Base-by-base conservation (phyloP, 1,284 basidiomycete genomes). In the Coniferiporia weirii region DNA sequence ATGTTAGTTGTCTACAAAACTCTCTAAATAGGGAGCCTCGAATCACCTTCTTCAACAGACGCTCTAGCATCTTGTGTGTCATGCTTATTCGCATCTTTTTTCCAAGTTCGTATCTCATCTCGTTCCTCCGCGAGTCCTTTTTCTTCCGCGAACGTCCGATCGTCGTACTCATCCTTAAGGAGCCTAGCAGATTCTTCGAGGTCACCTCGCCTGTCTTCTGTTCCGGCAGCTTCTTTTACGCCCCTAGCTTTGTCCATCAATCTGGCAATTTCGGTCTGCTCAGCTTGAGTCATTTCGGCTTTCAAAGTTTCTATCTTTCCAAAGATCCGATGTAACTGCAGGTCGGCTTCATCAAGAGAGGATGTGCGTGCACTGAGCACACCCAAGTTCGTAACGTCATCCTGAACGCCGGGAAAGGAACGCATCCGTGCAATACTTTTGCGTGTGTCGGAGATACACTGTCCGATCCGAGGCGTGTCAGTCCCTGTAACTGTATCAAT, bases 231-330 rank as follows among this genome's bases (percentile, higher is more conserved):
- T 48, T 69, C 70, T 35, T 62, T 87, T n/a, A 83, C 67, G 9
- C 75, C 72, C 56, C 76, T 81, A 1, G 84, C 83, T 61, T 79
- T 73, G 48, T 74, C 74, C 8, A 81, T 79, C 12, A 87, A 34
- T 20, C 19, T 57, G 8, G 52, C 22, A 12, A 53, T 34, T 27
- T 61, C 60, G 5, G 35, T 48, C 27, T 61, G 63, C 44, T 61
- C 52, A 12, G 56, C 60, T 12, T 35, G 19, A 38, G 36, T 20
- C 12, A 59, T 32, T 22, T 59, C 56, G 12, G 27, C 36, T 15
- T 54, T 47, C 0, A 58, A 17, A 34, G 27, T 15, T 17, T 57
- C 49, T 17, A 58, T 27, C 38, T 32, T 49, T 22, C 44, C 53
- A 7, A 54, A 45, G 7, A 61, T 15, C 8, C 46, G 56, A 22